Percentiles rank a stretch among this genome's conserved stretches.
Conservation (phyloP, 1,284 basidiomycete genomes). For the Cutaneotrichosporon dermatis region DNA sequence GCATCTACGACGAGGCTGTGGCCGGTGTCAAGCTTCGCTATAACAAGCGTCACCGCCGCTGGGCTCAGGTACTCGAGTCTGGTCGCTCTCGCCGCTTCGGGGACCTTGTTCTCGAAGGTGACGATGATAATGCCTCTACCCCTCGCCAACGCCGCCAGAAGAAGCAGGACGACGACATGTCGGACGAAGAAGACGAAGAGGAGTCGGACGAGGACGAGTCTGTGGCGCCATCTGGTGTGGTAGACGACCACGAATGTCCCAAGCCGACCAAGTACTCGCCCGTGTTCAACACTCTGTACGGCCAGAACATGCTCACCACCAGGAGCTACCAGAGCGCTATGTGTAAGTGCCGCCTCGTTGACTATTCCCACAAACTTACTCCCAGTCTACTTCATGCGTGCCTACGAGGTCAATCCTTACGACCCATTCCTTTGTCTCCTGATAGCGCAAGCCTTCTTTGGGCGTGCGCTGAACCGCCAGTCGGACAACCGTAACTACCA, state of each 20-base stretch:
- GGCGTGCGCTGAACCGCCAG: constrained; percentile 86
- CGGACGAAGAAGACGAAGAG: constrained; percentile 14
- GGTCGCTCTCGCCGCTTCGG: constrained; percentile 25
- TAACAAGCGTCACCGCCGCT: constrained; percentile 20
- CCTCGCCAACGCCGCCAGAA: not conserved
- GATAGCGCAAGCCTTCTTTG: constrained; percentile 76
- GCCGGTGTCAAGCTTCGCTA: constrained; percentile 54
- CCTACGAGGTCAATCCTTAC: constrained; percentile 74
- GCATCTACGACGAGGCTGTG: constrained; percentile 60
- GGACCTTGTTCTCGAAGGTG: constrained; percentile 15
- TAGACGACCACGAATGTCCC: constrained; percentile 22
- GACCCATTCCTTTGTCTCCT: constrained; percentile 81
- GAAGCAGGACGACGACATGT: constrained; percentile 13
- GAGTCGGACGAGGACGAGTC: constrained; percentile 16
- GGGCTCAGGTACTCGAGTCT: constrained; percentile 40
- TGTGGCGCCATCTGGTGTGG: not conserved
- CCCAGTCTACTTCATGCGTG: constrained; percentile 79
- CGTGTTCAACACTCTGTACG: constrained; percentile 72
- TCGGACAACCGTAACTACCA: constrained; percentile 88
- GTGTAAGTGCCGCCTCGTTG: constrained; percentile 56
- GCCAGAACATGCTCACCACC: constrained; percentile 74
- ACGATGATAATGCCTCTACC: constrained; percentile 8
- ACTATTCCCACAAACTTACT: not conserved
- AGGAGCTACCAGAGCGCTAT: constrained; percentile 86
- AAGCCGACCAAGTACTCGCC: constrained; percentile 69